phyloP scores from a whole-genome alignment of 2,329 filamentous ascomycete genomes.

The Diaporthe sp. region DNA sequence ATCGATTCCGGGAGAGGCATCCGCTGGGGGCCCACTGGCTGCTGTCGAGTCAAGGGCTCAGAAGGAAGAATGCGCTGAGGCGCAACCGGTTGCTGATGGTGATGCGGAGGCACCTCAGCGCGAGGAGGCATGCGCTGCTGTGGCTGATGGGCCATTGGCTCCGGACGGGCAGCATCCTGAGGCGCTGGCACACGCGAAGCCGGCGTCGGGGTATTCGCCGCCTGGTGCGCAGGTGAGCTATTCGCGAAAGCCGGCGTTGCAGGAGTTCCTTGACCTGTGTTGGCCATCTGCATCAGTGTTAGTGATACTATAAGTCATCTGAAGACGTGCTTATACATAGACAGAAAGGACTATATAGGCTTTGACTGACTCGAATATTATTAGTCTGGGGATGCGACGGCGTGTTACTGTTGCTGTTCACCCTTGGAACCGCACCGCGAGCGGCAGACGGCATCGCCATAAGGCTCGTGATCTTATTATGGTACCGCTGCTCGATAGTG shows the following conservation, averaged over 20 bases:
- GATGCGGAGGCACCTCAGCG: not conserved
- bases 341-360: not conserved
- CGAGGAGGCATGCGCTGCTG: constrained; percentile 2
- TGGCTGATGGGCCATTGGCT: not conserved
- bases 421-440: constrained; percentile 5
- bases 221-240: constrained; percentile 7
- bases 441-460: constrained; percentile 8
- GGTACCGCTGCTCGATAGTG: constrained; percentile 31
- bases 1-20: constrained; percentile 18
- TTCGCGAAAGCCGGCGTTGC: constrained; percentile 8
- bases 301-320: not conserved
- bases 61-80: constrained; percentile 16
- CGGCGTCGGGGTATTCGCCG: not conserved
- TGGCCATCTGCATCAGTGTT: constrained; percentile 5
- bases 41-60: constrained; percentile 4
- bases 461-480: constrained; percentile 32
- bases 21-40: constrained; percentile 7
- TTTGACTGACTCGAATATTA: constrained; percentile 11
- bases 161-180: constrained; percentile 9
- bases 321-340: not conserved
- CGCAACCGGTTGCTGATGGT: constrained; percentile 17
- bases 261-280: not conserved
- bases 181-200: not conserved
- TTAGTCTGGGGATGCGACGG: not conserved
- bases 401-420: constrained; percentile 8